phyloP scores from a whole-genome alignment of 108 stramenopile species.

The Aurantiochytrium sp. region DNA sequence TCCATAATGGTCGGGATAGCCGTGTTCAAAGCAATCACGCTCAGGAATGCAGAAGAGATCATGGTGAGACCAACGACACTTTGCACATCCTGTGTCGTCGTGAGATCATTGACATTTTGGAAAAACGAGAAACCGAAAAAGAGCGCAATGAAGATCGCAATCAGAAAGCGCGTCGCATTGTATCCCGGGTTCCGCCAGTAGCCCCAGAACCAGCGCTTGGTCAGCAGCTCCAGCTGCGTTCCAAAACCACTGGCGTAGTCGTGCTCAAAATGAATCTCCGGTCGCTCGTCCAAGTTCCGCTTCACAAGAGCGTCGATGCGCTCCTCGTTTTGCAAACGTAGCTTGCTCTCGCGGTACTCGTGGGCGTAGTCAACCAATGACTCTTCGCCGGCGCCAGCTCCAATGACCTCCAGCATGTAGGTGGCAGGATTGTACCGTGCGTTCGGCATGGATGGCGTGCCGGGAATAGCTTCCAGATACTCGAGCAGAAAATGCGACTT shows the following conservation, averaged over 20 bases:
- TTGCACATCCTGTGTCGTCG: background rate
- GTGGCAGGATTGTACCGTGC: slow-evolving; percentile 66
- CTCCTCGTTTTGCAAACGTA: background rate
- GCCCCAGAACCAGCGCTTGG: background rate
- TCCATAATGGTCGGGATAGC: slow-evolving; percentile 43
- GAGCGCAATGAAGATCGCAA: background rate
- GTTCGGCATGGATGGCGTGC: slow-evolving; percentile 22
- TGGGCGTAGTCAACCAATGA: background rate
- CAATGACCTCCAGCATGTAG: slow-evolving; percentile 71
- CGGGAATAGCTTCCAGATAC: slow-evolving; percentile 22
- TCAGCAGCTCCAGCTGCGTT: background rate
- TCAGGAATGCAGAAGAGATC: background rate
- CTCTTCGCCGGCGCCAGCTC: slow-evolving; percentile 24
- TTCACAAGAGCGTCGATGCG: slow-evolving; percentile 2
- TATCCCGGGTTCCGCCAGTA: slow-evolving; percentile 23
- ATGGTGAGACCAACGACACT: background rate
- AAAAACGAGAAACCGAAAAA: slow-evolving; percentile 14
- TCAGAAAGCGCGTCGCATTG: background rate
- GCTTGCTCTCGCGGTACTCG: background rate
- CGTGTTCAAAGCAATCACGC: slow-evolving; percentile 37
- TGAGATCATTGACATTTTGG: background rate
- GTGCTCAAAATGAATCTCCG: slow-evolving; percentile 19
- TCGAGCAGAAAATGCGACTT: slow-evolving; percentile 51
- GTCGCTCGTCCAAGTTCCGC: slow-evolving; percentile 1
- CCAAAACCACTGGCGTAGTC: slow-evolving; percentile 17